Evolutionary conservation across 2,329 filamentous ascomycete species (phyloP), one percentile per base, ranked within the genome.

Genomic region (Ascocoryne sarcoides): DNA sequence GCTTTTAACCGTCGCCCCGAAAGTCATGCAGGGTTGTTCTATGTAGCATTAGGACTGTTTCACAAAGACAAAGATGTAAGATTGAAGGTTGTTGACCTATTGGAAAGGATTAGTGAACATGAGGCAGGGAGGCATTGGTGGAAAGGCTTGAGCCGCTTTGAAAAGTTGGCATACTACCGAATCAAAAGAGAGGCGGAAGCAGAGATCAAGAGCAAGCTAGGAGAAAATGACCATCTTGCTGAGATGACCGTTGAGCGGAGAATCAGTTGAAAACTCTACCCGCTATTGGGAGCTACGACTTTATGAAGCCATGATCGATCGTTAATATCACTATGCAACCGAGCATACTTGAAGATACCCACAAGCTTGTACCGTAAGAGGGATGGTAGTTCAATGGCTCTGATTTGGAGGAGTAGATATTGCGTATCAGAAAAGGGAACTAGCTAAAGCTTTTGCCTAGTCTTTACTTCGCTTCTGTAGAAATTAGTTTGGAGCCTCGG

Each of bases 71-170:
- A 73, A 26, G 82, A 87, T 37, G 89, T 95, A 9, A 74, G 92
- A 26, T 65, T 82, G 52, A 79, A 78, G 40, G 84, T 86, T 2
- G 82, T 86, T 1, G 84, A 84, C 45, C 65, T 98, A 26, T 63
- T 98, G 16, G 87, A 90, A 51, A 75, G 88, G 16, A 79, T 98
- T 40, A 76, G 79, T 50, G 79, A 82, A 42, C 90, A 98, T 62
- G 84, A 93, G 57, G 92, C 88, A 8, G 92, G 92, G 2, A 75
- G 88, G 55, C 87, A 96, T 63, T 96, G 92, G 73, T 98, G 90
- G 86, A 78, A 74, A 49, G 77, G 78, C 20, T 67, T 98, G 36
- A 92, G 88, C 43, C 73, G 86, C 32, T 98, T 95, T 58, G 82
- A 89, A 52, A 93, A 90, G 64, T 65, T 94, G 48, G 90, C 84